Evolutionary conservation across 768 basidiomycete species (phyloP).

Genomic region (Mycena venus): DNA sequence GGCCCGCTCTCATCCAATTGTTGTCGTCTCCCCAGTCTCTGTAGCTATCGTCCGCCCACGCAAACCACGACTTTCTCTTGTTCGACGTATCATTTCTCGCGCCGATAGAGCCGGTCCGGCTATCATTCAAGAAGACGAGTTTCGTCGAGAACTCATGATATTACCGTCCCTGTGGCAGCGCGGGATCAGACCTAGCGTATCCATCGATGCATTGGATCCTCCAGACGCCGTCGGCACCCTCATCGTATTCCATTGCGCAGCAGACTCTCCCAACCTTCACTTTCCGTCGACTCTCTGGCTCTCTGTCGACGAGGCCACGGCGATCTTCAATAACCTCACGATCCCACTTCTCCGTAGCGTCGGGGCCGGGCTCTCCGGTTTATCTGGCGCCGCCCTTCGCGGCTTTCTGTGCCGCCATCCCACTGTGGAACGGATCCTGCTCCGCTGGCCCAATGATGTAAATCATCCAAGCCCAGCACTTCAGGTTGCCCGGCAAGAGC

Average conservation of each 20-base stretch:
- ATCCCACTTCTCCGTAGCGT: conserved; percentile 8
- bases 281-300: neutral
- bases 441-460: neutral
- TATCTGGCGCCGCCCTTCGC: neutral
- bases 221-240: neutral
- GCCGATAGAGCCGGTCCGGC: neutral
- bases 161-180: neutral
- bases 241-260: neutral
- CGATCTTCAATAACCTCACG: neutral
- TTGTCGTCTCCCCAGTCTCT: neutral
- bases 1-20: neutral
- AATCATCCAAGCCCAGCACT: too few relatives aligned
- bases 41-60: conserved; percentile 8
- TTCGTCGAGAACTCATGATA: neutral
- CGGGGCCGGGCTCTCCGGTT: neutral
- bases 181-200: neutral
- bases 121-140: neutral
- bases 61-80: neutral
- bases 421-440: neutral
- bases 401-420: conserved; percentile 8
- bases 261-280: neutral
- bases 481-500: too few relatives aligned
- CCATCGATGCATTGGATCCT: conserved; percentile 10
- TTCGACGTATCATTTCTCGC: neutral
- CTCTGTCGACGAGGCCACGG: neutral